These are phyloP conservation scores for Boletellus emodensis DNA, from an alignment of 768 basidiomycete genomes.

Conservation along the genomic window DNA sequence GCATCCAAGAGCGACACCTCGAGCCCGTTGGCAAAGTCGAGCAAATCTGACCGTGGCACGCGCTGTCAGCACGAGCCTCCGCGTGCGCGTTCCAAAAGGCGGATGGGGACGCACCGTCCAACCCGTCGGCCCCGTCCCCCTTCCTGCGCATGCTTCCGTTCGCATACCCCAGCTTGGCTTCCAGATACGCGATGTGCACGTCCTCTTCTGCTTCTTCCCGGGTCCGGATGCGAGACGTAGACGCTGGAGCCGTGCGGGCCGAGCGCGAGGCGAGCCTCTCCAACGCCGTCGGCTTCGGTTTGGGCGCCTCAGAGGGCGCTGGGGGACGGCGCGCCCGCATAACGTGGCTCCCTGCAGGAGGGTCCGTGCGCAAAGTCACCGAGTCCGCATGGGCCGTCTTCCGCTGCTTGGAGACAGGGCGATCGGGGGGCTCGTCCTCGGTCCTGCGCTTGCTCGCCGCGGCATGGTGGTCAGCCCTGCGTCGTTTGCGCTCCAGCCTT, in stretches of 20 bases:
- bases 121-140: slow-evolving; percentile 65
- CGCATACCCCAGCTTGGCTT: slow-evolving; percentile 64
- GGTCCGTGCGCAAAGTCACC: background rate
- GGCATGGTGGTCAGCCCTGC: slow-evolving; percentile 56
- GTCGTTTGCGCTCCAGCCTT: slow-evolving; percentile 54
- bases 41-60: slow-evolving; percentile 40
- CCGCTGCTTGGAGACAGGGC: slow-evolving; percentile 35
- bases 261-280: slow-evolving; percentile 32
- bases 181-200: slow-evolving; percentile 79
- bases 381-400: slow-evolving; percentile 38
- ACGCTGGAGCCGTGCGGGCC: slow-evolving; percentile 1
- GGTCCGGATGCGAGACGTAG: slow-evolving; percentile 18
- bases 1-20: slow-evolving; percentile 6
- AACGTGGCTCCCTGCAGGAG: background rate
- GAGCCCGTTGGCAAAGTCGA: slow-evolving; percentile 44
- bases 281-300: slow-evolving; percentile 27
- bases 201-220: slow-evolving; percentile 68
- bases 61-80: background rate
- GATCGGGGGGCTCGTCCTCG: slow-evolving; percentile 43
- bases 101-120: slow-evolving; percentile 59
- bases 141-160: slow-evolving; percentile 42
- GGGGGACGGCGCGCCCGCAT: background rate
- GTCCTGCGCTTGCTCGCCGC: slow-evolving; percentile 38
- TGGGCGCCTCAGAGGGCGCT: background rate
- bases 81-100: background rate